Percentiles rank a stretch among this genome's conserved stretches.
These are phyloP conservation scores for Chaetomium tenue DNA, from an alignment of 495 filamentous ascomycete genomes.

Conservation along the genomic window DNA sequence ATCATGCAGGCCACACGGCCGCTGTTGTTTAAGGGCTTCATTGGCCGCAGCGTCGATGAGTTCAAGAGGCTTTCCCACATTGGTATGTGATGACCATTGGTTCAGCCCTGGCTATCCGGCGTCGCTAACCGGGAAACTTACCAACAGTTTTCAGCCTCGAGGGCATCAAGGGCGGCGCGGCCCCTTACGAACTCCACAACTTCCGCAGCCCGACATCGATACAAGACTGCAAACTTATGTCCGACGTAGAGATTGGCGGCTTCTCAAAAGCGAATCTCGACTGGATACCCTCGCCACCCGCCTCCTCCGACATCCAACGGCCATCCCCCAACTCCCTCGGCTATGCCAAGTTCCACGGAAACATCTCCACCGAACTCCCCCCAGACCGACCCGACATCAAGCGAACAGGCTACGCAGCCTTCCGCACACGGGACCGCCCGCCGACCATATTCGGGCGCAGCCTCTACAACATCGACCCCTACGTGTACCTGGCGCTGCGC, in stretches of 20 bases:
- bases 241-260: constrained; percentile 82
- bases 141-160: constrained; percentile 46
- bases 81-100: constrained; percentile 31
- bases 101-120: not conserved
- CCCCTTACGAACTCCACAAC: constrained; percentile 57
- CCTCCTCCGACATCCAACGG: constrained; percentile 53
- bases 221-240: constrained; percentile 74
- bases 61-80: constrained; percentile 47
- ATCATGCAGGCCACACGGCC: constrained; percentile 45
- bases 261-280: constrained; percentile 72
- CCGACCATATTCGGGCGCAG: constrained; percentile 74
- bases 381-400: constrained; percentile 65
- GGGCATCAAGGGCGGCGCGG: constrained; percentile 54
- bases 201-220: constrained; percentile 65
- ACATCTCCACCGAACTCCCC: constrained; percentile 82
- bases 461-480: constrained; percentile 85
- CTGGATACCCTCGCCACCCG: constrained; percentile 61
- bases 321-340: constrained; percentile 38
- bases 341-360: constrained; percentile 77
- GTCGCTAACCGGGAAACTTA: constrained; percentile 5
- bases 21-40: constrained; percentile 45
- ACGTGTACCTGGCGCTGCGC: constrained; percentile 82
- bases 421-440: constrained; percentile 63
- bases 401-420: constrained; percentile 82
- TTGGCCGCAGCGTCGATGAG: constrained; percentile 47